Evolutionary conservation across 2,329 filamentous ascomycete species (phyloP), one percentile per base, ranked within the genome.

Genomic region (Colletotrichum acutatum): DNA sequence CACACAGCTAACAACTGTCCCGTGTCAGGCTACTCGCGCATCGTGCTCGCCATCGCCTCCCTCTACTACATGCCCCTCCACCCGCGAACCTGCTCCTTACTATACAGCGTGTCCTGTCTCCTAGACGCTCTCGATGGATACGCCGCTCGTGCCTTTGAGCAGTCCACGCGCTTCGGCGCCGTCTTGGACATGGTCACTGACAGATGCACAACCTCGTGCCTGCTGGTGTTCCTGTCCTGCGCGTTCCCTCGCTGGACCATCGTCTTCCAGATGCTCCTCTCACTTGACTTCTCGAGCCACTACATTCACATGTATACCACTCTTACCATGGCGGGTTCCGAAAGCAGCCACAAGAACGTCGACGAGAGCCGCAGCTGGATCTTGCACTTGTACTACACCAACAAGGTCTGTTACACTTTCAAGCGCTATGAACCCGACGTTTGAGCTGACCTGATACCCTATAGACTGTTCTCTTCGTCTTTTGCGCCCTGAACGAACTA

Each of bases 231-330:
- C 86, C 86, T 99, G 75, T 95, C 94, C 53, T 97, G 95, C 16
- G 97, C 97, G 24, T 99, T 97, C 85, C 97, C 97, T 5, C 91
- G 95, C 70, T 98, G 95, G 93, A 92, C 94, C 76, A 95, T 98
- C 77, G 80, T 98, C 72, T 99, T 99, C 89, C 97, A 99, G 86
- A 91, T 93, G 57, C 86, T 99, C 80, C 98, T 99, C 83, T 93
- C 93, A 68, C 86, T 99, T 78, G 97, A 99, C 83, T 89, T 99
- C 76, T 94, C 97, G 32, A 98, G 95, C 82, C 97, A 99, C 84
- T 99, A 98, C 82, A 96, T 98, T 88, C 97, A 99, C 86, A 99
- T 99, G 97, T 98, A 97, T 82, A 94, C 95, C 14, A 98, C 95
- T 0, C 86, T 98, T 79, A 92, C 92, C 76, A 97, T 98, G 91